Base-by-base conservation (phyloP, 768 basidiomycete genomes). In the Mrakia gelida region DNA sequence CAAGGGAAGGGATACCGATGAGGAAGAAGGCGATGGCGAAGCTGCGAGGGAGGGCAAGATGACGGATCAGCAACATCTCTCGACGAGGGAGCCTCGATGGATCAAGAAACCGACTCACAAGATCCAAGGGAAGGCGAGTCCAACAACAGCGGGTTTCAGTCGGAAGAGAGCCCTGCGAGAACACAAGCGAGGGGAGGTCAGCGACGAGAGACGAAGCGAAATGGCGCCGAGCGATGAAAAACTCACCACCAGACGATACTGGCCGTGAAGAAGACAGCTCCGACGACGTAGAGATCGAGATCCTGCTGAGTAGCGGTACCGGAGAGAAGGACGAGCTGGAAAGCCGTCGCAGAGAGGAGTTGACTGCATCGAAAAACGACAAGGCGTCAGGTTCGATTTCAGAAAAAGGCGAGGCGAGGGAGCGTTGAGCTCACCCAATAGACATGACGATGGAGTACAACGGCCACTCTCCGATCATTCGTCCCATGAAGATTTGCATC, bases 261-360 rank as follows among this genome's bases (percentile, higher is more conserved):
- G 5, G 94, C 89, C 1, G 89, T 92, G 45, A 95, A 86, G 87
- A 96, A 96, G 80, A 96, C 90, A 77, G 89, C 90, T 65, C 94
- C 92, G 26, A 97, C 89, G 73, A 97, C 93, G 82, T 96, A 97
- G 13, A 95, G 88, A 82, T 95, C 92, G 38, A 93, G 80, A 80
- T 92, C 87, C 79, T 90, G 88, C 83, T 93, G 90, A 85, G 90
- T 92, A 80, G 93, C 94, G 81, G 91, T 89, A 73, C 95, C 95
- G n/a, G 92, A 91, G 28, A 96, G 87, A 54, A 97, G 86, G 23
- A 94, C 95, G 81, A 96, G 92, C 85, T 97, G 95, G 89, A 96
- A 97, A 81, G 94, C 95, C 41, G 93, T 93, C 2, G 93, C 93
- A 76, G 91, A 90, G 80, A 94, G 85, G 2, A 79, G 49, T 62